These are phyloP conservation scores for Alternaria sp. DNA, from an alignment of 2,329 filamentous ascomycete species.

Conservation along the genomic window DNA sequence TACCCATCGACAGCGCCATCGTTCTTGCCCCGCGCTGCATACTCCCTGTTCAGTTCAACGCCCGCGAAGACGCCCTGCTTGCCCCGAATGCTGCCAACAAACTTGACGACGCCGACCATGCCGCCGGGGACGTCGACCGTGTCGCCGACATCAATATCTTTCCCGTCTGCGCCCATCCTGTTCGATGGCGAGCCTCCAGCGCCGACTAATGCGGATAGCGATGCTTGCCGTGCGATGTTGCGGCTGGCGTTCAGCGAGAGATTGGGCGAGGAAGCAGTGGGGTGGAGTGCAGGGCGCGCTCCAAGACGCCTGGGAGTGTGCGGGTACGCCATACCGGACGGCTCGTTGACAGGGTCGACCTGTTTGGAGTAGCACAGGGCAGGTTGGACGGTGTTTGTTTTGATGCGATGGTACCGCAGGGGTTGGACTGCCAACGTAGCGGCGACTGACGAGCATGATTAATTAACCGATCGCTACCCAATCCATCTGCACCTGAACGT, in stretches of 20 bases:
- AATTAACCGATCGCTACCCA: slow-evolving; percentile 13
- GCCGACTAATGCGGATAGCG: slow-evolving; percentile 71
- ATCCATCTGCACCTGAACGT: slow-evolving; percentile 1
- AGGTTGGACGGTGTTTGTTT: slow-evolving; percentile 23
- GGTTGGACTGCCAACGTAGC: slow-evolving; percentile 7
- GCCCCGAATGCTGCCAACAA: slow-evolving; percentile 83
- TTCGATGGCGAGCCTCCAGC: slow-evolving; percentile 50
- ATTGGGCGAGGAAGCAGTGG: slow-evolving; percentile 53
- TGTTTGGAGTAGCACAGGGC: slow-evolving; percentile 15
- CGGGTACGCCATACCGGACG: slow-evolving; percentile 45
- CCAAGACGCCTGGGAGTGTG: slow-evolving; percentile 51
- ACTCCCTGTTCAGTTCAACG: slow-evolving; percentile 84
- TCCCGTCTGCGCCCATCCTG: slow-evolving; percentile 55
- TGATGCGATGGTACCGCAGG: slow-evolving; percentile 12
- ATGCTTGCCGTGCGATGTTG: slow-evolving; percentile 71
- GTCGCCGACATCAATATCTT: slow-evolving; percentile 76
- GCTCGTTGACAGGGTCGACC: slow-evolving; percentile 15
- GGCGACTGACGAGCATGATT: slow-evolving; percentile 8
- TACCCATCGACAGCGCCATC: slow-evolving; percentile 95
- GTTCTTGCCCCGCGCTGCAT: slow-evolving; percentile 87
- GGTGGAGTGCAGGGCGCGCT: slow-evolving; percentile 50
- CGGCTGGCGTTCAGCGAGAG: slow-evolving; percentile 50
- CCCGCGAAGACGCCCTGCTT: slow-evolving; percentile 93
- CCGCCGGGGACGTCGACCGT: slow-evolving; percentile 89
- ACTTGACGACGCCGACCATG: slow-evolving; percentile 90